Evolutionary conservation across 306 rosid genomes (phyloP).

Genomic region (Vigna reflexopilosa): DNA sequence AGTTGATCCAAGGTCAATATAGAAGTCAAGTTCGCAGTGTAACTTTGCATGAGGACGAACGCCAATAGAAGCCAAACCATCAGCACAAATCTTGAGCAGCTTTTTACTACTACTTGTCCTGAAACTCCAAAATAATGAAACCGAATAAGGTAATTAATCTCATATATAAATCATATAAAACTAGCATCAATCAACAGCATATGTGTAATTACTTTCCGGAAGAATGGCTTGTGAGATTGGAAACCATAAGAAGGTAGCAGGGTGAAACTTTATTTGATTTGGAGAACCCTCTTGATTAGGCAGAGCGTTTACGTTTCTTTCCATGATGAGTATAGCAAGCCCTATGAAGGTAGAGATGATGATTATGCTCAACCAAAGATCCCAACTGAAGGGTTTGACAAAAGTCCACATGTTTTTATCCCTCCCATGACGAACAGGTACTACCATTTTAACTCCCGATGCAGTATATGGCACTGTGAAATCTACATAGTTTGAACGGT

Average conservation of each 20-base stretch:
- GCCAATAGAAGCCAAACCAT: conserved; percentile 54
- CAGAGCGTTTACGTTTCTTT: conserved; percentile 32
- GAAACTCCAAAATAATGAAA: not conserved
- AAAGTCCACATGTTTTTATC: conserved; percentile 49
- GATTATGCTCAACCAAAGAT: conserved; percentile 47
- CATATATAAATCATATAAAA: not conserved
- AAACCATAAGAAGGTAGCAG: conserved; percentile 40
- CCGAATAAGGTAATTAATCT: not conserved
- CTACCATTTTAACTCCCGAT: conserved; percentile 45
- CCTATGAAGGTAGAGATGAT: conserved; percentile 39
- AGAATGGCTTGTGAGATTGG: conserved; percentile 49
- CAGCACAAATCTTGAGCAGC: conserved; percentile 52
- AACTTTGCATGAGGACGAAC: conserved; percentile 52
- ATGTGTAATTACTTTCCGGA: conserved; percentile 41
- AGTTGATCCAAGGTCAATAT: conserved; percentile 45
- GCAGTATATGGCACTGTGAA: conserved; percentile 47
- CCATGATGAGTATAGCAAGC: conserved; percentile 41
- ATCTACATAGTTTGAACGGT: conserved; percentile 42
- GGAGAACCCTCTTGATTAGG: not conserved
- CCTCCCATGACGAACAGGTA: conserved; percentile 26
- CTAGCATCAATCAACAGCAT: not conserved
- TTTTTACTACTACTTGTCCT: conserved; percentile 45
- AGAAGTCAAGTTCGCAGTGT: conserved; percentile 48
- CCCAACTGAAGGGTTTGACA: conserved; percentile 49
- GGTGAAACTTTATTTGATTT: not conserved